phyloP scores from a whole-genome alignment of 106 monocot species.

The Ottelia alismoides region DNA sequence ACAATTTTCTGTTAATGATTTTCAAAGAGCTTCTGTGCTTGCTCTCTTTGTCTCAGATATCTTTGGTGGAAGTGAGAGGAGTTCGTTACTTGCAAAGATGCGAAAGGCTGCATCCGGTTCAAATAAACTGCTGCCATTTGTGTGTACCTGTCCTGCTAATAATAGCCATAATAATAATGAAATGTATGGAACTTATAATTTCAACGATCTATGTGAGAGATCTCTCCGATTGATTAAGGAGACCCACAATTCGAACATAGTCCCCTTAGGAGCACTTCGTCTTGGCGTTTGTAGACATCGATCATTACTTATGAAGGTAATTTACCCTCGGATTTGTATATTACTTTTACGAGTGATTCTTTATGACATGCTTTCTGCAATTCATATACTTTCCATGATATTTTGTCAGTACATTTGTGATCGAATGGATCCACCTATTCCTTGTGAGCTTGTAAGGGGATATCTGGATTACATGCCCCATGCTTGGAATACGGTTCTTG shows the following conservation, averaged over 20 bases:
- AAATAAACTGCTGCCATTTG: slow-evolving; percentile 61
- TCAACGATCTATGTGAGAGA: slow-evolving; percentile 57
- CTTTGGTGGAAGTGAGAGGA: slow-evolving; percentile 89
- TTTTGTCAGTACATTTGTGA: slow-evolving; percentile 88
- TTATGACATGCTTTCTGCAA: not conserved
- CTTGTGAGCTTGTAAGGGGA: slow-evolving; percentile 92
- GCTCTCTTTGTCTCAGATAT: slow-evolving; percentile 95
- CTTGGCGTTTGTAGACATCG: slow-evolving; percentile 98
- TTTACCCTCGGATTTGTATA: not conserved
- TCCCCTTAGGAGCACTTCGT: slow-evolving; percentile 69
- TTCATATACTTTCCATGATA: slow-evolving; percentile 2
- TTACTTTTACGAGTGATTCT: slow-evolving; percentile 3
- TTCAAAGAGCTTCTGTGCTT: slow-evolving; percentile 73
- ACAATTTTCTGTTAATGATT: slow-evolving; percentile 25
- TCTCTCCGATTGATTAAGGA: slow-evolving; percentile 66
- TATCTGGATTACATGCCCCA: slow-evolving; percentile 92
- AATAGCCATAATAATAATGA: slow-evolving; percentile 21
- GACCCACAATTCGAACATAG: slow-evolving; percentile 60
- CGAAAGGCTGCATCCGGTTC: slow-evolving; percentile 49
- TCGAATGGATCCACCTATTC: slow-evolving; percentile 81
- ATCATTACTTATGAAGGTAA: slow-evolving; percentile 96
- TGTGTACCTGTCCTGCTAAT: slow-evolving; percentile 65
- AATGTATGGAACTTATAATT: slow-evolving; percentile 22
- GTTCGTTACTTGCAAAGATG: slow-evolving; percentile 32
- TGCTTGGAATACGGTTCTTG: slow-evolving; percentile 88